Conservation (phyloP, 2,329 filamentous ascomycete species). For the Claviceps africana region DNA sequence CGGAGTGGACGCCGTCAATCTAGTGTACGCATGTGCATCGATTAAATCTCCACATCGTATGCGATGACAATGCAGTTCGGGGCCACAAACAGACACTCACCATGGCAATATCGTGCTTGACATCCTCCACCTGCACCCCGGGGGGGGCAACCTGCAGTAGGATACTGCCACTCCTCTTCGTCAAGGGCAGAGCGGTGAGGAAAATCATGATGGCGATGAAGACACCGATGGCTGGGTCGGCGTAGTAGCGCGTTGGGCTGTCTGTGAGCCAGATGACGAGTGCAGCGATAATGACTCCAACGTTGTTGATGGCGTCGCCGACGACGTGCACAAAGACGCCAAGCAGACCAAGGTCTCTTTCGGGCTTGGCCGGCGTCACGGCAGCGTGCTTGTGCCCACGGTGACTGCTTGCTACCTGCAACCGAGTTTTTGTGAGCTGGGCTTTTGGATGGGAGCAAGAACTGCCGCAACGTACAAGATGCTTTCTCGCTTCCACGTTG, state of each 20-base stretch:
- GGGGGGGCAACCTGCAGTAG: slow-evolving; percentile 52
- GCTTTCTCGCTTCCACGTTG: neutral
- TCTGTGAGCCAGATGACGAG: slow-evolving; percentile 53
- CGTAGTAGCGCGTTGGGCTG: slow-evolving; percentile 49
- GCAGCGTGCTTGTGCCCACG: slow-evolving; percentile 34
- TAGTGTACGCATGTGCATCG: slow-evolving; percentile 14
- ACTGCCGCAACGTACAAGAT: neutral
- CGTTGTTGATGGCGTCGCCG: slow-evolving; percentile 61
- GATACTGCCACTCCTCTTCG: slow-evolving; percentile 48
- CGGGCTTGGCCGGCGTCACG: slow-evolving; percentile 18
- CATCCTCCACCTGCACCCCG: slow-evolving; percentile 44
- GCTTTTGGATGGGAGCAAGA: neutral
- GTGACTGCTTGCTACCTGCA: slow-evolving; percentile 17
- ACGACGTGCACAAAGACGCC: slow-evolving; percentile 58
- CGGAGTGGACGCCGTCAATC: slow-evolving; percentile 51
- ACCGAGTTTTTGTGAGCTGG: neutral
- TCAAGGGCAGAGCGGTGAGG: slow-evolving; percentile 46
- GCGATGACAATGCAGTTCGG: too few species aligned
- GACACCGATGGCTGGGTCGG: slow-evolving; percentile 55
- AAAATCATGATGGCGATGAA: slow-evolving; percentile 63
- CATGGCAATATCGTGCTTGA: slow-evolving; percentile 55
- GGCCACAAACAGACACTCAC: slow-evolving; percentile 17
- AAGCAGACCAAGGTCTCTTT: slow-evolving; percentile 54
- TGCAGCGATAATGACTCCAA: slow-evolving; percentile 59
- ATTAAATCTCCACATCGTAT: neutral